Evolutionary conservation across 2,329 filamentous ascomycete genomes (phyloP).

Genomic region (Fusarium sp.): DNA sequence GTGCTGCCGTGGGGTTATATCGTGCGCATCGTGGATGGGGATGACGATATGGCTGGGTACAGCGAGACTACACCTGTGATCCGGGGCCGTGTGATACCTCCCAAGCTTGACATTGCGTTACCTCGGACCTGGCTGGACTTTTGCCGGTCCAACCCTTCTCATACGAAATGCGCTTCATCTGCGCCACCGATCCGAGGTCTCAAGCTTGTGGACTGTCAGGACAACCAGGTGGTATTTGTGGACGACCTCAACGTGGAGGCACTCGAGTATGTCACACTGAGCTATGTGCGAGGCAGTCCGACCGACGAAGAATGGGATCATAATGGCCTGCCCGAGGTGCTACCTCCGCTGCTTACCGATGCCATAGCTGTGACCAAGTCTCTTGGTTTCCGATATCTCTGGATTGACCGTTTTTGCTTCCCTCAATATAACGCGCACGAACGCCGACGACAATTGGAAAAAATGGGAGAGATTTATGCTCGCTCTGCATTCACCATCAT

Average conservation of each 20-base stretch:
- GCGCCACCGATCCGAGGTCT: conserved; percentile 41
- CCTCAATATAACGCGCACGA: conserved; percentile 42
- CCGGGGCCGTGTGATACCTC: conserved; percentile 47
- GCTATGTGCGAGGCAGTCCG: conserved; percentile 47
- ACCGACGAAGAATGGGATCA: conserved; percentile 31
- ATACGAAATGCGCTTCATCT: conserved; percentile 33
- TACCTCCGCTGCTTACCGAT: conserved; percentile 48
- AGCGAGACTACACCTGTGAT: conserved; percentile 36
- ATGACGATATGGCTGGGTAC: conserved; percentile 37
- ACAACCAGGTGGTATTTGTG: conserved; percentile 43
- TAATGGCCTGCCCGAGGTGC: conserved; percentile 34
- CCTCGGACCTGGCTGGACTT: conserved; percentile 49
- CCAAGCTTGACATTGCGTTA: conserved; percentile 44
- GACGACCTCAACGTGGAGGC: conserved; percentile 39
- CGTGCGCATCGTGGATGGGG: conserved; percentile 44
- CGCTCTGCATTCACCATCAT: conserved; percentile 49
- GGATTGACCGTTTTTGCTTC: conserved; percentile 52
- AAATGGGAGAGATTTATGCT: conserved; percentile 49
- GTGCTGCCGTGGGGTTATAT: conserved; percentile 51
- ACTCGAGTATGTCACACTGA: conserved; percentile 48
- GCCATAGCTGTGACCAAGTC: conserved; percentile 46
- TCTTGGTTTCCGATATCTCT: conserved; percentile 51
- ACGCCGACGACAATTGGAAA: conserved; percentile 43
- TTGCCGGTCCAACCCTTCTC: conserved; percentile 45
- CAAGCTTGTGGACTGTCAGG: conserved; percentile 47